Base-by-base conservation (phyloP, 768 basidiomycete species). In the Pilatotrama ljubarskyi region DNA sequence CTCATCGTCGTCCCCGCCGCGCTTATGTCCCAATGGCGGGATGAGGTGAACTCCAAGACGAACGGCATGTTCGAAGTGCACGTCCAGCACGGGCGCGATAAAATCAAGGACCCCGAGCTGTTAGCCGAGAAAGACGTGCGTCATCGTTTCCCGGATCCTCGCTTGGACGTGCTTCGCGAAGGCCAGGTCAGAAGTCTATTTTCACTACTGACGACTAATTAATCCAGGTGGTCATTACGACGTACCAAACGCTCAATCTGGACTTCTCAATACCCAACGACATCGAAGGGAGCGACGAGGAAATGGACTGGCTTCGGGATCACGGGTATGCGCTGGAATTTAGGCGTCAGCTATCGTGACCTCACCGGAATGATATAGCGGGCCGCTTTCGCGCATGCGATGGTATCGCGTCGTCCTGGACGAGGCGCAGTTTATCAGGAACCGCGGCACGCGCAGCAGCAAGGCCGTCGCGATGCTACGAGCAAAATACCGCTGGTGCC, bases 1-100 rank as follows among this genome's bases (percentile, higher is more conserved):
- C 81, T 93, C 2, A 81, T 93, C 53, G 81, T 93, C 18, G 90
- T 90, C 2, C 90, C 89, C 1, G 83, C 89, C 0, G 90, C 90
- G 6, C 78, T 94, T 29, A 76, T 93, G 14, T 77, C 82, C 38
- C 91, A 92, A 76, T 89, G 87, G 87, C 85, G 86, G 70, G 84
- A 86, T 20, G 89, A 91, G 74, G 79, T 93, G 1, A 82, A 85
- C 51, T 76, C 76, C 3, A 90, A 90, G 73, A 84, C 86, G 0
- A 83, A 86, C 56, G 82, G 77, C 14, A 71, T 86, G 17, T 86
- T 88, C 64, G 74, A 71, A 0, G 85, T 87, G 0, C 83, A 84
- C 63, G 77, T 92, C 10, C 88, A 92, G 63, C 90, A 92, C 66
- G 88, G 90, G 5, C 80, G 80, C 59, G 82, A 86, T 52, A 88